These are phyloP conservation scores for Kwoniella dejecticola DNA, from an alignment of 768 basidiomycete species.

Conservation along the genomic window DNA sequence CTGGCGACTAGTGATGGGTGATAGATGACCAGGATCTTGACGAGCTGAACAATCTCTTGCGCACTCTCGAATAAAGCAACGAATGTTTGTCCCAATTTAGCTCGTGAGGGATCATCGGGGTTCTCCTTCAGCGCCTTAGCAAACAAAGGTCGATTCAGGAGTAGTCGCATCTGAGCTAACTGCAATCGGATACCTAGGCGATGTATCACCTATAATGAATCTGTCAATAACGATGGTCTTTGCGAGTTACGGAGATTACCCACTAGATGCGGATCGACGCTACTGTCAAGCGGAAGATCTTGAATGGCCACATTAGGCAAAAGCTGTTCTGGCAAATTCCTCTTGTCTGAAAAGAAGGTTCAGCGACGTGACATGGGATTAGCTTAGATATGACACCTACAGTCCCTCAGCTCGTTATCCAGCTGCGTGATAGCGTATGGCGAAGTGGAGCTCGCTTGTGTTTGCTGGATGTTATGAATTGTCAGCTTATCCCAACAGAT, in stretches of 20 bases:
- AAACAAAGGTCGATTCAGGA: constrained; percentile 52
- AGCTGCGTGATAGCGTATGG: constrained; percentile 40
- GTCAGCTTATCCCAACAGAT: background rate
- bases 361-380: constrained; percentile 6
- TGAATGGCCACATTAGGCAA: constrained; percentile 41
- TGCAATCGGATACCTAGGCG: constrained; percentile 50
- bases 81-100: constrained; percentile 42
- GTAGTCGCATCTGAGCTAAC: constrained; percentile 47
- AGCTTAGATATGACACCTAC: constrained; percentile 25
- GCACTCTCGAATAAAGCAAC: constrained; percentile 49
- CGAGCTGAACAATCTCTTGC: constrained; percentile 52
- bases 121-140: constrained; percentile 45
- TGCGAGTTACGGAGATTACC: too few species aligned
- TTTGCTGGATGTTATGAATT: constrained; percentile 35
- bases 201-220: constrained; percentile 49
- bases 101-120: constrained; percentile 44
- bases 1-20: constrained; percentile 51
- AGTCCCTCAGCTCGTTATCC: constrained; percentile 45
- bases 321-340: constrained; percentile 41
- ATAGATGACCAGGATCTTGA: constrained; percentile 51
- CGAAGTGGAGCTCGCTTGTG: constrained; percentile 39
- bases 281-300: constrained; percentile 39
- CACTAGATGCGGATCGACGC: constrained; percentile 50
- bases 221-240: too few species aligned
- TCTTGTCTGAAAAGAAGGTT: constrained; percentile 33